phyloP scores from a whole-genome alignment of 1,139 yeast species.

The Hansenula anomala region DNA sequence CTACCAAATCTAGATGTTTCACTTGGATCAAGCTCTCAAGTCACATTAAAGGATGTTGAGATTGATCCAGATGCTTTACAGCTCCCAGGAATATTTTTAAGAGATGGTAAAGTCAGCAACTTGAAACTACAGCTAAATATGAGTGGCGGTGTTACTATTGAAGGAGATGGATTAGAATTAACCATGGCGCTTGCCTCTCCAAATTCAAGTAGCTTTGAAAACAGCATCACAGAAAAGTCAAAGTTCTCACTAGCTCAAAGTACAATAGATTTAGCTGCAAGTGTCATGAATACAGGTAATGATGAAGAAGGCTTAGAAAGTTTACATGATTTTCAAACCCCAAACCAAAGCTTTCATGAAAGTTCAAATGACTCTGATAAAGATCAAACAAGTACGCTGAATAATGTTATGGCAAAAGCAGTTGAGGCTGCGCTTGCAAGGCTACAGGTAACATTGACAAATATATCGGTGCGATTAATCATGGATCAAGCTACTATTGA shows the following conservation, averaged over 20 bases:
- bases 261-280: constrained; percentile 58
- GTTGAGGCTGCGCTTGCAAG: constrained; percentile 69
- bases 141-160: constrained; percentile 62
- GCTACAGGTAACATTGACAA: constrained; percentile 42
- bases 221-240: constrained; percentile 22
- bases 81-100: constrained; percentile 61
- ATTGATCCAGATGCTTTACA: constrained; percentile 70
- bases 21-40: constrained; percentile 50
- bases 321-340: constrained; percentile 4
- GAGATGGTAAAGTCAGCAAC: constrained; percentile 57
- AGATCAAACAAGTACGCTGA: constrained; percentile 25
- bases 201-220: constrained; percentile 5
- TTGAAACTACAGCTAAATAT: constrained; percentile 49
- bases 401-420: constrained; percentile 56
- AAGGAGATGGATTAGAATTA: constrained; percentile 50
- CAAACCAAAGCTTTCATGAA: constrained; percentile 8
- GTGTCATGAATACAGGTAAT: constrained; percentile 39
- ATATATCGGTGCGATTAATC: constrained; percentile 43
- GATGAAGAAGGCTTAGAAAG: constrained; percentile 13
- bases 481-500: constrained; percentile 45
- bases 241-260: constrained; percentile 53
- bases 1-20: constrained; percentile 79
- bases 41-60: constrained; percentile 56
- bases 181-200: constrained; percentile 45
- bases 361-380: not conserved